These are phyloP conservation scores for Heliosperma pusillum DNA, from an alignment of 148 eudicot genomes.

Conservation along the genomic window DNA sequence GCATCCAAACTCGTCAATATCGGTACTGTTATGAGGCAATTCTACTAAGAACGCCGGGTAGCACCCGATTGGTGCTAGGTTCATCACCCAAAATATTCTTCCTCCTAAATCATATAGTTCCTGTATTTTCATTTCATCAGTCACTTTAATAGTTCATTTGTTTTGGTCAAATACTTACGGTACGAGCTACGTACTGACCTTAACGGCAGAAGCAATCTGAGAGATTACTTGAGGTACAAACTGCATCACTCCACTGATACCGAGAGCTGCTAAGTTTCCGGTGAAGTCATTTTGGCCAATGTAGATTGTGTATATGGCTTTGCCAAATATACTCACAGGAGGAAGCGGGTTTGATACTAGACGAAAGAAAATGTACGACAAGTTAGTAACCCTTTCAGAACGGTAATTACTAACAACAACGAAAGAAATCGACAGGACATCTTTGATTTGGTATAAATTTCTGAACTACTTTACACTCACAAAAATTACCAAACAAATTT, in stretches of 20 bases:
- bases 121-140: constrained; percentile 25
- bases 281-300: constrained; percentile 98
- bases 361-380: not conserved
- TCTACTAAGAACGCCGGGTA: constrained; percentile 59
- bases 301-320: constrained; percentile 75
- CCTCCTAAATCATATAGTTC: constrained; percentile 64
- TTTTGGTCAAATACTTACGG: too few species aligned
- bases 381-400: not conserved
- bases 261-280: constrained; percentile 43
- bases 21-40: constrained; percentile 52
- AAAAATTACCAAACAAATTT: too few species aligned
- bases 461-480: too few species aligned
- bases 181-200: constrained; percentile 35
- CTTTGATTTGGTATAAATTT: too few species aligned
- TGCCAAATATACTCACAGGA: constrained; percentile 47
- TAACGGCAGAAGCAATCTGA: constrained; percentile 61
- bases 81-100: constrained; percentile 66
- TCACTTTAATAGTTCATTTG: not conserved
- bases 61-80: constrained; percentile 86
- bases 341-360: constrained; percentile 52
- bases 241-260: constrained; percentile 55
- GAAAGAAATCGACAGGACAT: too few species aligned
- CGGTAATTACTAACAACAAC: too few species aligned
- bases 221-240: constrained; percentile 67
- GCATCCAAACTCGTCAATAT: constrained; percentile 62